phyloP scores from a whole-genome alignment of 2,329 filamentous ascomycete species.

The Trichoderma brevicompactum region DNA sequence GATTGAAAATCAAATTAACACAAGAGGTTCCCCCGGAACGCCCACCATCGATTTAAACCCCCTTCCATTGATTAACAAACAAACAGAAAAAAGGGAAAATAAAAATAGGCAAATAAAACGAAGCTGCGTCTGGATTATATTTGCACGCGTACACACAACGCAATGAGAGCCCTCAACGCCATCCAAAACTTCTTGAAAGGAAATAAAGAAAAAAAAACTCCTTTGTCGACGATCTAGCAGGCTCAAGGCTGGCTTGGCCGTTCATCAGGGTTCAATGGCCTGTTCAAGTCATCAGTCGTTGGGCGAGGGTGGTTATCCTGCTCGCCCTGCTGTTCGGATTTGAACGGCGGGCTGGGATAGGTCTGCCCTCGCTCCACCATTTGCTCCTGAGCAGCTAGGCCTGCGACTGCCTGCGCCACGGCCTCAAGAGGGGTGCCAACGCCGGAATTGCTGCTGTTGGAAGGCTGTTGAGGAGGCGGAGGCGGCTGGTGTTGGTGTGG shows the following conservation, averaged over 20 bases:
- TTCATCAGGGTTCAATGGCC: conserved; percentile 54
- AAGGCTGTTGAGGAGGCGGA: neutral
- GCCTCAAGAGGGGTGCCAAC: conserved; percentile 51
- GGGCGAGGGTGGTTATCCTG: conserved; percentile 41
- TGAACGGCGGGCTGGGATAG: conserved; percentile 42
- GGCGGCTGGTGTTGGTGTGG: conserved; percentile 19
- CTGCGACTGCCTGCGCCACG: conserved; percentile 55
- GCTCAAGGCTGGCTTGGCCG: conserved; percentile 32
- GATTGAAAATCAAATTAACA: conserved; percentile 10
- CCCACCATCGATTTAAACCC: conserved; percentile 31
- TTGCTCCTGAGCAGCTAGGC: conserved; percentile 49
- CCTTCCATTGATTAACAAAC: conserved; percentile 31
- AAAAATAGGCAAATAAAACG: conserved; percentile 19
- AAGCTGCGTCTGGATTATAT: conserved; percentile 13
- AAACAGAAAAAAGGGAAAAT: neutral
- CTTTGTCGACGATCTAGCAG: neutral
- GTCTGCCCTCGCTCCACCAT: conserved; percentile 43
- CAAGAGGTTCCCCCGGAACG: conserved; percentile 32
- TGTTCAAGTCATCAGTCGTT: conserved; percentile 58
- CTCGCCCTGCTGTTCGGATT: conserved; percentile 44
- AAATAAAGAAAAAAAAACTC: neutral
- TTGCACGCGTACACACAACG: conserved; percentile 15
- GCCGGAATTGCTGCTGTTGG: conserved; percentile 35
- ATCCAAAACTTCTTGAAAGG: neutral
- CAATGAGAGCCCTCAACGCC: conserved; percentile 20